Conservation (phyloP, 1,139 yeast genomes). For the Diutina ranongensis region DNA sequence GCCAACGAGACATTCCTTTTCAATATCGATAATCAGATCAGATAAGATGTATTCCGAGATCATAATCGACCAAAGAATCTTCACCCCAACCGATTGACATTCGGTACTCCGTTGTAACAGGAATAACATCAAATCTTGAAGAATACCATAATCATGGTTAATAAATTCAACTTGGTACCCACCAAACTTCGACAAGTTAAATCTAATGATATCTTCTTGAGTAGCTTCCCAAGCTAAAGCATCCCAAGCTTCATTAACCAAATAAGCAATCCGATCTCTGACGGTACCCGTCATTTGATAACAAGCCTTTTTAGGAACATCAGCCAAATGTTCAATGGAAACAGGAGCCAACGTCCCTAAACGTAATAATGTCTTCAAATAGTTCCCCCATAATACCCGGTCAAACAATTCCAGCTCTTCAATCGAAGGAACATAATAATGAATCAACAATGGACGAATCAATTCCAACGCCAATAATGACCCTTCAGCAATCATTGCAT, state of each 20-base stretch:
- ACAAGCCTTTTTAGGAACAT: conserved; percentile 66
- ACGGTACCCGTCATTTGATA: conserved; percentile 52
- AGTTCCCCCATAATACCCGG: conserved; percentile 54
- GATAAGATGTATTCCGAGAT: conserved; percentile 55
- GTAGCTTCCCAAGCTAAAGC: conserved; percentile 59
- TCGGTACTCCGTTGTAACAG: conserved; percentile 56
- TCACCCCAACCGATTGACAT: conserved; percentile 57
- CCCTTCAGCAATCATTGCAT: conserved; percentile 51
- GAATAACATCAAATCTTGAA: conserved; percentile 55
- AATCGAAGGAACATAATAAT: conserved; percentile 44
- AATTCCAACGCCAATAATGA: conserved; percentile 47
- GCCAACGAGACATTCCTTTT: conserved; percentile 50
- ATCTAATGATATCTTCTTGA: conserved; percentile 46
- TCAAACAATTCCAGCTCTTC: conserved; percentile 38
- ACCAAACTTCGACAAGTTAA: conserved; percentile 52
- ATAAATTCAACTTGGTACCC: conserved; percentile 66
- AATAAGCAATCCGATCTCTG: conserved; percentile 45
- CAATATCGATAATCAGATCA: conserved; percentile 49
- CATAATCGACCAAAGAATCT: conserved; percentile 60
- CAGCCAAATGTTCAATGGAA: conserved; percentile 52
- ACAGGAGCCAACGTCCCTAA: conserved; percentile 46
- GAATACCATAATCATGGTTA: conserved; percentile 45
- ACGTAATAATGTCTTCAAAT: conserved; percentile 44
- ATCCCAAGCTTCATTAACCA: conserved; percentile 62
- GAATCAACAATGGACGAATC: conserved; percentile 42